Evolutionary conservation across 1,284 basidiomycete genomes (phyloP), one percentile per base, ranked within the genome.

Genomic region (Gomphus bonarii): DNA sequence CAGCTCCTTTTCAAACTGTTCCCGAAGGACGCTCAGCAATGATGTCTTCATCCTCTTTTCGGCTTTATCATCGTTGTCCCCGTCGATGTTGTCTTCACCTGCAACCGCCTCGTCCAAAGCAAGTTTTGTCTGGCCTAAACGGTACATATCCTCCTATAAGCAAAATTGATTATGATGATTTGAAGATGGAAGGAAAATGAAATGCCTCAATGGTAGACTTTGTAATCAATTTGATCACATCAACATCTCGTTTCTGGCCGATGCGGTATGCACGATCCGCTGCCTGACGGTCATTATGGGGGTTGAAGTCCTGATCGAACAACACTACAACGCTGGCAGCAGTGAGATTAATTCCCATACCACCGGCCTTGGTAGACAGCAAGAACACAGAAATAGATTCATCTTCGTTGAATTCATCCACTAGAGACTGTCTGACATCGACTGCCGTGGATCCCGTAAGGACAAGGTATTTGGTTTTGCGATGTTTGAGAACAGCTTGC

Each of bases 191-290:
- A 16, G 12, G 14, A 40, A n/a, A 30, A 11, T n/a, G 20, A 43
- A 28, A 28, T 57, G 72, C 72, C 65, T 98, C 95, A 61, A 99
- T 97, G 1, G 92, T 95, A 12, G 85, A 91, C 59, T 82, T 84
- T 1, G 91, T 88, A 64, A 98, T 91, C n/a, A 99, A 76, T 68
- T 95, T 97, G 67, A 97, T 83, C 3, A 99, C 88, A 44, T 91
- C 88, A 3, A 97, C 93, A 58, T 94, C 84, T 54, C 84, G 82
- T 66, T 88, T 91, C 70, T 97, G 94, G 16, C 93, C 95, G 63
- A 99, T 97, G n/a, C 97, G 88, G 69, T 98, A 99, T 30, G 94
- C 94, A 38, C 97, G 85, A 69, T 99, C 97, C 57, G 95, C 93
- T 0, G 97, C 97, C 73, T 99, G 95, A 61, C 88, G 83, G 73